These are phyloP conservation scores for Neurospora intermedia DNA, from an alignment of 495 filamentous ascomycete species.

Conservation along the genomic window DNA sequence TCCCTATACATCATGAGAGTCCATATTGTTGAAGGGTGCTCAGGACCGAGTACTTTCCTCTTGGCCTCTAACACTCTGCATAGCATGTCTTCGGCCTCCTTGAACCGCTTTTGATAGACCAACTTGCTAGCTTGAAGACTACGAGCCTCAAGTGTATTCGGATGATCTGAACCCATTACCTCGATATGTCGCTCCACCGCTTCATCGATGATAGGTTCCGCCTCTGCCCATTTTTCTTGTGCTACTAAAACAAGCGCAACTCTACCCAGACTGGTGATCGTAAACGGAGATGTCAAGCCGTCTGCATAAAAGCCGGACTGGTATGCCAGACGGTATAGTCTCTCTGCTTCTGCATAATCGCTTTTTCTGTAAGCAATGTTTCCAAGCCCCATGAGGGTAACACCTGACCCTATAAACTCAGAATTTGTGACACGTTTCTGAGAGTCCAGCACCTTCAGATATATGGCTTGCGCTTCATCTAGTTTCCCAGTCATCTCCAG, in stretches of 20 bases:
- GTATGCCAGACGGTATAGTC: neutral
- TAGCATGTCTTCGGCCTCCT: neutral
- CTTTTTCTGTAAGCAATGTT: neutral
- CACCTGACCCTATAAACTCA: neutral
- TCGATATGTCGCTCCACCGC: neutral
- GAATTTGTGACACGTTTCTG: neutral
- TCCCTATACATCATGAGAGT: accelerated
- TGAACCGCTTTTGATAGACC: neutral
- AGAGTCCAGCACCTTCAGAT: neutral
- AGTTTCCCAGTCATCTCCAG: neutral
- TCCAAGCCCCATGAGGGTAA: neutral
- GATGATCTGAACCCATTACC: neutral
- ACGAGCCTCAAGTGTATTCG: neutral
- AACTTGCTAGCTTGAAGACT: neutral
- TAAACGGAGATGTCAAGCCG: neutral
- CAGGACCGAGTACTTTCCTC: neutral
- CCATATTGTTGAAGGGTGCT: neutral
- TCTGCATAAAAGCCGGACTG: neutral
- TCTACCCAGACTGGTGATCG: accelerated
- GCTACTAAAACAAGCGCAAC: accelerated
- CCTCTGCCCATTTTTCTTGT: neutral
- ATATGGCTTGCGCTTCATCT: neutral
- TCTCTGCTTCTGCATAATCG: neutral
- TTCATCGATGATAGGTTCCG: neutral
- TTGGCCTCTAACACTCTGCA: neutral